phyloP scores from a whole-genome alignment of 2,329 filamentous ascomycete genomes.

The Trichoderma polysporum region DNA sequence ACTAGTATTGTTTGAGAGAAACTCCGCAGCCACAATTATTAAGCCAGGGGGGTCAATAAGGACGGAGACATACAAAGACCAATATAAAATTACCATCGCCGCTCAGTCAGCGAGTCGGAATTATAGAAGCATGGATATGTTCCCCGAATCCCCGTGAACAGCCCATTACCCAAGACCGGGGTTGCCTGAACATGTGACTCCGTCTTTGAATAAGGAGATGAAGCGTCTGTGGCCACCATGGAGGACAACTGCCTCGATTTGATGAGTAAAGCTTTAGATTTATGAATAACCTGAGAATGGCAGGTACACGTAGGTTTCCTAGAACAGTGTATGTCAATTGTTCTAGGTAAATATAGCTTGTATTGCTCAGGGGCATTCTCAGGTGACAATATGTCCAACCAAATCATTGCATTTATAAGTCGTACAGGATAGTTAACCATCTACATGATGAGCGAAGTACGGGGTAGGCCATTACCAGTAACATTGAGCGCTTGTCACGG shows the following conservation, averaged over 20 bases:
- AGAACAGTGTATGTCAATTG: neutral
- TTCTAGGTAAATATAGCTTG: neutral
- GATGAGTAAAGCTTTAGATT: neutral
- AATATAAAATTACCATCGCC: no score
- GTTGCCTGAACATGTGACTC: neutral
- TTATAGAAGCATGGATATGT: neutral
- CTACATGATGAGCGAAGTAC: neutral
- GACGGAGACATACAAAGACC: no score
- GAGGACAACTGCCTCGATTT: neutral
- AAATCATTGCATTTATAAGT: neutral
- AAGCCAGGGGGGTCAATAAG: no score
- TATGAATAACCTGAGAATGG: neutral
- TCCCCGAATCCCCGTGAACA: neutral
- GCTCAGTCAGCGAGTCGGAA: neutral
- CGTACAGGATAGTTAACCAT: neutral
- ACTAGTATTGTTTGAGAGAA: no score
- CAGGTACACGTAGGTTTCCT: neutral
- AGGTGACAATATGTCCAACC: neutral
- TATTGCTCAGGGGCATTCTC: neutral
- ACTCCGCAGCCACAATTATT: no score
- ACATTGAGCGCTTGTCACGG: neutral
- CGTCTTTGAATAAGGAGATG: neutral
- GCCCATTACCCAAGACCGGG: no score
- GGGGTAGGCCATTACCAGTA: neutral
- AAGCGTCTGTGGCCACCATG: neutral